Percentiles rank a stretch among this genome's conserved stretches.
Evolutionary conservation across 345 rosid genomes (phyloP).

Genomic region (Eucalyptus pauciflora): DNA sequence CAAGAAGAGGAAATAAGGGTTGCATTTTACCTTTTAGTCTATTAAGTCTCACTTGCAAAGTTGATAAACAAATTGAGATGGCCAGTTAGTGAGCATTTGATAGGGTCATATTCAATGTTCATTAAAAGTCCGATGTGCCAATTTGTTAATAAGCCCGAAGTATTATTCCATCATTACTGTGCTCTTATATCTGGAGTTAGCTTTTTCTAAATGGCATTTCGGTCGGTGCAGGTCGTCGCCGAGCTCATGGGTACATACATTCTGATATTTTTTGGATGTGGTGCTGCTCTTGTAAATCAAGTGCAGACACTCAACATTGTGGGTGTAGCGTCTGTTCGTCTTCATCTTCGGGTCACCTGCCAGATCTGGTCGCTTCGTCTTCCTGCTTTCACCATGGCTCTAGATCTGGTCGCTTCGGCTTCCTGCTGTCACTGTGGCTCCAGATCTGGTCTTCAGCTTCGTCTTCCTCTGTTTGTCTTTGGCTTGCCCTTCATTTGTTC

Average conservation of each 20-base stretch:
- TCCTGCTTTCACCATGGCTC: too few species aligned
- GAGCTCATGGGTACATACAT: conserved; percentile 37
- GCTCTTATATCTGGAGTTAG: not conserved
- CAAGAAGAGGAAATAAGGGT: not conserved
- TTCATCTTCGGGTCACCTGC: too few species aligned
- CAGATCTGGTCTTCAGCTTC: too few species aligned
- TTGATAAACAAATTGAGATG: not conserved
- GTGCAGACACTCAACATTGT: conserved; percentile 15
- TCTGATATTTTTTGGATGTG: conserved; percentile 31
- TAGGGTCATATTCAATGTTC: not conserved
- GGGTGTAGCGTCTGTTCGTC: not conserved
- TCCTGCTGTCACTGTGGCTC: too few species aligned
- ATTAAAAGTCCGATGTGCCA: not conserved
- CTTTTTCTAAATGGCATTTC: not conserved
- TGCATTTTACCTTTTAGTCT: not conserved
- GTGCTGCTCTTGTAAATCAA: conserved; percentile 13
- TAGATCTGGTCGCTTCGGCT: too few species aligned
- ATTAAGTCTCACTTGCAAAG: not conserved
- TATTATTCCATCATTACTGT: not conserved
- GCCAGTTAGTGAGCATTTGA: not conserved
- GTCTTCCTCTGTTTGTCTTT: too few species aligned
- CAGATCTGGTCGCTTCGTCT: too few species aligned
- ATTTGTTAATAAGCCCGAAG: not conserved
- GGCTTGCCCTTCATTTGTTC: too few species aligned
- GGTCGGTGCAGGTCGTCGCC: conserved; percentile 16